phyloP scores from a whole-genome alignment of 2,329 filamentous ascomycete genomes.

The Ophiocordyceps sinensis region DNA sequence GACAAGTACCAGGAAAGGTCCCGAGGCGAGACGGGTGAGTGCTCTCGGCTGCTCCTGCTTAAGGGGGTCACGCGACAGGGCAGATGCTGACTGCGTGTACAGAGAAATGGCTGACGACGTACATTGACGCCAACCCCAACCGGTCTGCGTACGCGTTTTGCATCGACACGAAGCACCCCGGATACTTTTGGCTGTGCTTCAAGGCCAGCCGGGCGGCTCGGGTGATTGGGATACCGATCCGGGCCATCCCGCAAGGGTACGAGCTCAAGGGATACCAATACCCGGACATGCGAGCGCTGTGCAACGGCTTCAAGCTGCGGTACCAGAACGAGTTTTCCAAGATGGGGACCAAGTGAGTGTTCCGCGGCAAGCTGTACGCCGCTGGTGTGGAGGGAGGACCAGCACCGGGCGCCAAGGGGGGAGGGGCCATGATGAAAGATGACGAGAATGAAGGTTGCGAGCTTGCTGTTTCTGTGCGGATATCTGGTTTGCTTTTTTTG shows the following conservation, averaged over 20 bases:
- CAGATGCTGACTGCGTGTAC: slow-evolving; percentile 9
- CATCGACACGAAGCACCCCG: slow-evolving; percentile 79
- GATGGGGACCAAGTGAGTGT: slow-evolving; percentile 26
- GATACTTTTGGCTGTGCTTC: slow-evolving; percentile 94
- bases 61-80: not conserved
- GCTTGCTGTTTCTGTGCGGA: no score
- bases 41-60: not conserved
- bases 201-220: slow-evolving; percentile 68
- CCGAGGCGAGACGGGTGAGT: slow-evolving; percentile 71
- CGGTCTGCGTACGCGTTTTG: slow-evolving; percentile 93
- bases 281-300: slow-evolving; percentile 86
- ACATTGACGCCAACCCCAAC: slow-evolving; percentile 89
- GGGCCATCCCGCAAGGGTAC: slow-evolving; percentile 84
- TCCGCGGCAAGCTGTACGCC: no score
- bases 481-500: no score
- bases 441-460: not conserved
- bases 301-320: slow-evolving; percentile 91
- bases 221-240: slow-evolving; percentile 70
- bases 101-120: slow-evolving; percentile 95
- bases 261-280: slow-evolving; percentile 82
- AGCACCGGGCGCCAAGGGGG: not conserved
- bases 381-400: no score
- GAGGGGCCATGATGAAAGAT: not conserved
- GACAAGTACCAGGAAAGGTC: slow-evolving; percentile 85
- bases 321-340: slow-evolving; percentile 53